Percentiles rank a stretch among this genome's conserved stretches.
phyloP scores from a whole-genome alignment of 108 stramenopile species.

The Nannochloropsis salina region DNA sequence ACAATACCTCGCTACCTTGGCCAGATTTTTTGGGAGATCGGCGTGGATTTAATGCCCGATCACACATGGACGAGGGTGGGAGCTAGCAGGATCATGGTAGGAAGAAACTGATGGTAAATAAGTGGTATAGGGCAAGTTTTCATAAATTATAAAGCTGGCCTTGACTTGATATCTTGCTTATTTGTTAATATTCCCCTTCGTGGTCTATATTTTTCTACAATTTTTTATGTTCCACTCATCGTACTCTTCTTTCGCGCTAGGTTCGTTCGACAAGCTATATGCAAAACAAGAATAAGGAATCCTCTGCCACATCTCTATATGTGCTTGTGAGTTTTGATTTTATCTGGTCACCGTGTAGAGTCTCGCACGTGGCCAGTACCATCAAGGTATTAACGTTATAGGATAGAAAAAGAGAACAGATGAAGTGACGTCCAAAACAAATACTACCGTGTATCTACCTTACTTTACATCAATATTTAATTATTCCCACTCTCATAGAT shows the following conservation, averaged over 20 bases:
- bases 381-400: background rate
- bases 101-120: no score
- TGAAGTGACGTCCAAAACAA: no score
- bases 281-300: conserved; percentile 2
- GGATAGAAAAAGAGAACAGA: no score
- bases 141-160: no score
- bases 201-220: no score
- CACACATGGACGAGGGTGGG: background rate
- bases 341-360: background rate
- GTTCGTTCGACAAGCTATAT: background rate
- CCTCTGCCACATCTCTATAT: background rate
- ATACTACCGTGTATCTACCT: no score
- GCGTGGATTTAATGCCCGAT: background rate
- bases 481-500: no score
- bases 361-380: background rate
- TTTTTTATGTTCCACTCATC: no score
- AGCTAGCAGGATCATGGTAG: background rate
- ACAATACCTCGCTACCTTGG: background rate
- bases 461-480: no score
- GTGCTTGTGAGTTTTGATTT: background rate
- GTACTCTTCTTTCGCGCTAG: background rate
- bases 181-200: no score
- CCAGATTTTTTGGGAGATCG: background rate
- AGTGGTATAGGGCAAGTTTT: no score
- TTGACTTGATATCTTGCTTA: no score